Conservation (phyloP, 257 asterid genomes). For the Eustoma russellianum region DNA sequence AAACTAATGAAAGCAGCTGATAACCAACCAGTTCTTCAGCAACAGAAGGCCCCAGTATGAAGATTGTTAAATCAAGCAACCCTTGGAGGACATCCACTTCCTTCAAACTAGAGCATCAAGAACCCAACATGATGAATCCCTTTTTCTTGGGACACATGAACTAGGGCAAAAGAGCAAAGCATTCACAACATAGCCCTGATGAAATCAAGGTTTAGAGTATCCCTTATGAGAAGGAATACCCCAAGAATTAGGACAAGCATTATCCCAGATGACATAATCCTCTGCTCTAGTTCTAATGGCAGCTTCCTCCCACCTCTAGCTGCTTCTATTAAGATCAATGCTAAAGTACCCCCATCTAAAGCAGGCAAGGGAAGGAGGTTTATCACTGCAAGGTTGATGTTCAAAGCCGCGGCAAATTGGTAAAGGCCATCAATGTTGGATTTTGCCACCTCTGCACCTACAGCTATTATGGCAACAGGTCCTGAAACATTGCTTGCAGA, state of each 20-base stretch:
- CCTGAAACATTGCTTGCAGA: conserved; percentile 94
- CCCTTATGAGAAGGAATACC: conserved; percentile 75
- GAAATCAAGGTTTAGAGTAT: conserved; percentile 79
- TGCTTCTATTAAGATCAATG: conserved; percentile 77
- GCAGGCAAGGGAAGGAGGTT: conserved; percentile 96
- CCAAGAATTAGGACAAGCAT: conserved; percentile 67
- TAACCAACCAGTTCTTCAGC: too few species aligned
- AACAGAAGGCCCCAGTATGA: too few species aligned
- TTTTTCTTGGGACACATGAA: neutral
- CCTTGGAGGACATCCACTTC: too few species aligned
- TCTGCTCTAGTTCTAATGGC: conserved; percentile 80
- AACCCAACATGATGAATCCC: too few species aligned
- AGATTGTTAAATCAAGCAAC: too few species aligned
- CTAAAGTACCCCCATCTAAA: conserved; percentile 87
- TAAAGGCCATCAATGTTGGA: conserved; percentile 82
- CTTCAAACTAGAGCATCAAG: too few species aligned
- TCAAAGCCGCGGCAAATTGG: conserved; percentile 86
- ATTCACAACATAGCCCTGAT: conserved; percentile 65
- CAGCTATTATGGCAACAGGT: conserved; percentile 94
- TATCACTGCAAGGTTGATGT: conserved; percentile 85
- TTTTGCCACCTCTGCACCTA: conserved; percentile 95
- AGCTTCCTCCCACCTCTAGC: conserved; percentile 93
- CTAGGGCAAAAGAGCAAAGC: conserved; percentile 3
- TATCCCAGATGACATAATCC: conserved; percentile 86
- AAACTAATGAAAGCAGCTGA: too few species aligned